These are phyloP conservation scores for Salpingoeca rosetta DNA, from an alignment of 78 protist genomes.

Conservation along the genomic window DNA sequence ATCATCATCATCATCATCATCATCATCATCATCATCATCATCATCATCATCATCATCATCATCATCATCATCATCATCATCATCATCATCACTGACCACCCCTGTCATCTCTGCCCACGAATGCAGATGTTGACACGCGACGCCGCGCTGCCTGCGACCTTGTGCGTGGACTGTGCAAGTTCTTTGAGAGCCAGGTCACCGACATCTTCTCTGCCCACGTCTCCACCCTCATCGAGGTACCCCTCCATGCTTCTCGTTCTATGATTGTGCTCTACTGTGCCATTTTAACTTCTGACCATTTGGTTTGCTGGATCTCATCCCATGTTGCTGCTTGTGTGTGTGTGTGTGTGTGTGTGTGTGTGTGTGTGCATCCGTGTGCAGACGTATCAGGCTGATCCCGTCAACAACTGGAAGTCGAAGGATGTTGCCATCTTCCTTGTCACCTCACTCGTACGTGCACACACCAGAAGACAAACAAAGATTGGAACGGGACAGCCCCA, in stretches of 20 bases:
- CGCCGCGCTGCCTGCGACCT: slow-evolving; percentile 58
- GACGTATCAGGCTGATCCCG: no score
- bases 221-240: slow-evolving; percentile 16
- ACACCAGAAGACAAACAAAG: no score
- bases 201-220: slow-evolving; percentile 46
- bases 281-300: not conserved
- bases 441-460: slow-evolving; percentile 31
- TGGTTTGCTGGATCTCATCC: no score
- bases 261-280: not conserved
- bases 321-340: no score
- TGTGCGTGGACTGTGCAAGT: slow-evolving; percentile 46
- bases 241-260: not conserved
- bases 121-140: slow-evolving; percentile 56
- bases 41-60: no score
- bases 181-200: slow-evolving; percentile 38
- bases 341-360: slow-evolving; percentile 9
- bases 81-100: no score
- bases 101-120: not conserved
- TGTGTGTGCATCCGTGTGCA: no score
- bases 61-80: no score
- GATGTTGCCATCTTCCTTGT: slow-evolving; percentile 65
- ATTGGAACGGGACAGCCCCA: no score
- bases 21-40: no score
- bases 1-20: no score
- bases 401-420: slow-evolving; percentile 50